Evolutionary conservation across 2,329 filamentous ascomycete genomes (phyloP), one percentile per base, ranked within the genome.

Genomic region (Epichloe bromicola): DNA sequence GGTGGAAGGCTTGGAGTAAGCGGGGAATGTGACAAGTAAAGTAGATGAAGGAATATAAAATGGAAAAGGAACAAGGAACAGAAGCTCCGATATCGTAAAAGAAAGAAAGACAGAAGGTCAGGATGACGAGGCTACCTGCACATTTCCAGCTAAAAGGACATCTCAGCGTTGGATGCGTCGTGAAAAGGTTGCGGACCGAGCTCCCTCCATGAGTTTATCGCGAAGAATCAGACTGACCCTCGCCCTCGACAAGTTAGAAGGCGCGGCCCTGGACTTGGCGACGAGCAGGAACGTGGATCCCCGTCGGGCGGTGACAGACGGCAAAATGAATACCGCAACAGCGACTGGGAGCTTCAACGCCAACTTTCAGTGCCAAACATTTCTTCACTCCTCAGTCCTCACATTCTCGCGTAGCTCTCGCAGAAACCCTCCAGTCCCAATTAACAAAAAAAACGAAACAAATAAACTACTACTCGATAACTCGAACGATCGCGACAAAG

Each of bases 261-360:
- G 19, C 8, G 41, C 42, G 40, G 48, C 33, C 40, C 36, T 44
- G 40, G 4, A 11, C 19, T 36, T 17, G 30, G 46, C 39, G 36
- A 45, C 34, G 40, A 12, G 20, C 11, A 33, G 26, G 19, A 45
- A 14, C 7, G 30, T 51, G 51, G 56, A 51, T 23, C 44, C 49
- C 42, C 12, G 49, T 7, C 14, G 39, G 51, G 60, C 61, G 61
- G 61, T 63, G 47, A 40, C 26, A 2, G 5, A 14, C 20, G 50
- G 50, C 50, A 49, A 11, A 48, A 45, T 48, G 34, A 45, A 40
- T 48, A 40, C 34, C 34, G 23, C 30, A 51, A 44, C 26, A 43
- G 20, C 10, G 30, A 4, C 30, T 10, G 11, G 30, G 19, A 15
- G 17, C 20, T 30, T 26, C 33, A 34, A 38, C 26, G 40, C 20